phyloP scores from a whole-genome alignment of 2,329 filamentous ascomycete species.

The Phyllosticta paracitricarpa region DNA sequence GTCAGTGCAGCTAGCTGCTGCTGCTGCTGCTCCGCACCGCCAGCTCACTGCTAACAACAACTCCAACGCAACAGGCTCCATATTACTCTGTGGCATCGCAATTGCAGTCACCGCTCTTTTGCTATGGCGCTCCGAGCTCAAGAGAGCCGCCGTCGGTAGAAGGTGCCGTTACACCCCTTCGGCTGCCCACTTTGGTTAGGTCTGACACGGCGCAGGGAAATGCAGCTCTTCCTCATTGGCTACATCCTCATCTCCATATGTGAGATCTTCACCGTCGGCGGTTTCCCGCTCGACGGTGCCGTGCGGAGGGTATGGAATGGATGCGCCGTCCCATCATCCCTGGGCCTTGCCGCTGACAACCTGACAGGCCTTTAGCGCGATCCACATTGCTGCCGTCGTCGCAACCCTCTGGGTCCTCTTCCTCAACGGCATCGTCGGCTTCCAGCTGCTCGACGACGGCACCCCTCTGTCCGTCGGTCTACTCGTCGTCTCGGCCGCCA shows the following conservation, averaged over 20 bases:
- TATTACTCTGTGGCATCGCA: constrained; percentile 68
- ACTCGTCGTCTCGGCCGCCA: constrained; percentile 57
- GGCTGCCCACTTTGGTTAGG: not conserved
- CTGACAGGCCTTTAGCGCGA: constrained; percentile 68
- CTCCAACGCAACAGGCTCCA: constrained; percentile 55
- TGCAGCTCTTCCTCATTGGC: constrained; percentile 83
- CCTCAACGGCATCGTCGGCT: constrained; percentile 86
- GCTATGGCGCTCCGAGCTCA: constrained; percentile 71
- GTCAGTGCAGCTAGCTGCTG: constrained; percentile 37
- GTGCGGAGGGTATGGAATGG: constrained; percentile 58
- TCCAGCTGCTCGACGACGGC: constrained; percentile 87
- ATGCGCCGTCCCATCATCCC: not conserved
- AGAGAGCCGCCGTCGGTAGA: constrained; percentile 86
- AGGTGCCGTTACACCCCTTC: constrained; percentile 44
- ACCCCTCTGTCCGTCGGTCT: constrained; percentile 74
- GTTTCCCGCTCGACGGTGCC: constrained; percentile 62
- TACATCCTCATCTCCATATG: constrained; percentile 86
- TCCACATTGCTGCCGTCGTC: constrained; percentile 82
- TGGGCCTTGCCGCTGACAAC: not conserved
- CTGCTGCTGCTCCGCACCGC: not conserved
- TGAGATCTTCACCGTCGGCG: constrained; percentile 92
- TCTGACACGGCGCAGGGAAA: constrained; percentile 56
- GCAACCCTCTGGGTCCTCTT: constrained; percentile 85
- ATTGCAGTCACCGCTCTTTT: constrained; percentile 59
- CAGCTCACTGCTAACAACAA: constrained; percentile 20